Conservation (phyloP, 805 yeast genomes). For the Metschnikowia continentalis region DNA sequence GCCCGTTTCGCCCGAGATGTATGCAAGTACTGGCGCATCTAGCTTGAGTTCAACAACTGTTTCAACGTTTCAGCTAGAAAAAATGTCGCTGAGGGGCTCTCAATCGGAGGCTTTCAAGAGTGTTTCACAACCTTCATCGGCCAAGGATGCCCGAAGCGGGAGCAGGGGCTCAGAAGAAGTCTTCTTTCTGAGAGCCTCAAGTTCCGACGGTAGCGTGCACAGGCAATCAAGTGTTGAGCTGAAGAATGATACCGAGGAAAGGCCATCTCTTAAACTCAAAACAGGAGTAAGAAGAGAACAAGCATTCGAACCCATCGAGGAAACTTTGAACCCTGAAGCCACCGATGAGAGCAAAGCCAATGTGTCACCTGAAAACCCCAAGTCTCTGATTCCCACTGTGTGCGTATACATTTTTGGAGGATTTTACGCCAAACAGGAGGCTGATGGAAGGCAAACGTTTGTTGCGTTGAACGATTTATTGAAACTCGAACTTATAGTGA, state of each 20-base stretch:
- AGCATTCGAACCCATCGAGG: constrained; percentile 1
- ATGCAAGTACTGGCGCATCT: background rate
- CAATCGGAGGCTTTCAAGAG: background rate
- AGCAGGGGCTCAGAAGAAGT: constrained; percentile 1
- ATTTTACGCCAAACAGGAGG: constrained; percentile 18
- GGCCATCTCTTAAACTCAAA: background rate
- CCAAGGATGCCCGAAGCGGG: constrained; percentile 1
- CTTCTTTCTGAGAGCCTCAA: background rate
- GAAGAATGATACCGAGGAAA: background rate
- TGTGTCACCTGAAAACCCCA: constrained; percentile 5
- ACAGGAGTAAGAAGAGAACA: background rate
- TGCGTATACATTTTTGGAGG: constrained; percentile 40
- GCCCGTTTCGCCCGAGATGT: background rate
- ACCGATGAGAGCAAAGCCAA: constrained; percentile 9
- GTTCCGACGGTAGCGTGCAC: background rate
- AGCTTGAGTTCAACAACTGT: background rate
- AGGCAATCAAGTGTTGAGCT: background rate
- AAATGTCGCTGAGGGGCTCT: background rate
- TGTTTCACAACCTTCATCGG: constrained; percentile 4
- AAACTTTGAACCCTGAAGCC: background rate
- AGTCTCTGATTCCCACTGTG: constrained; percentile 20
- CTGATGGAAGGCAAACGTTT: constrained; percentile 20
- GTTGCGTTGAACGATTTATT: constrained; percentile 32
- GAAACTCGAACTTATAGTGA: constrained; percentile 30
- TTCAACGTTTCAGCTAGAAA: background rate